Evolutionary conservation across 495 filamentous ascomycete species (phyloP), one percentile per base, ranked within the genome.

Genomic region (Penicillium ochrochloron): DNA sequence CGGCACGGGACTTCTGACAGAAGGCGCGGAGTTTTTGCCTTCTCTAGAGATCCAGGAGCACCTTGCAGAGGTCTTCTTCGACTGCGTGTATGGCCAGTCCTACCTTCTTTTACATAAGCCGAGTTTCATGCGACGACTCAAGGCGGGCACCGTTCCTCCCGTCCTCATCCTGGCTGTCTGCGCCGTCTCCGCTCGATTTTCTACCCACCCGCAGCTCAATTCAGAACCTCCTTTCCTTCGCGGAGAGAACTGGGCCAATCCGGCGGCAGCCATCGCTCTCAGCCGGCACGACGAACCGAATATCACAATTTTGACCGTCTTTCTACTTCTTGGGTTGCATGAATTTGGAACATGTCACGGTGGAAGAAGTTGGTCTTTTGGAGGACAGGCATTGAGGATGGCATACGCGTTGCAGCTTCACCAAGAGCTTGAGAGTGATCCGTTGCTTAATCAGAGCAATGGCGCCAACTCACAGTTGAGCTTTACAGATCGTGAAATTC

Each of bases 261-360:
- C 90, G 34, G 94, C 94, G 23, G 86, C 93, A 44, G 89, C 92
- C 56, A 95, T 97, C 63, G 86, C 93, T 37, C 79, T 93, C 42
- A 91, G 88, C 68, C 85, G 92, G 60, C 97, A 96, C 68, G 94
- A 97, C 75, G 92, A 92, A 75, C 94, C 95, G 0, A 99, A 97
- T 69, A 96, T 99, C 58, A 97, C 94, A 3, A 97, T 95, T 31
- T 78, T 99, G 33, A 96, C 93, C 15, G 93, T 93, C 23, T 88
- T 96, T 59, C 70, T 97, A 19, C 86, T 98, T 17, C 83, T 99
- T 52, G 93, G 94, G 15, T 80, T 99, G 53, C 95, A 99, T 71
- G 94, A 97, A 70, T 97, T 99, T 68, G 95, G 95, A 33, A 97
- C 95, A 48, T 97, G 95, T 72, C 94, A 97, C 73, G 95, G 95